Base-by-base conservation (phyloP, 208 protist species). In the Trypanosoma cruzi region DNA sequence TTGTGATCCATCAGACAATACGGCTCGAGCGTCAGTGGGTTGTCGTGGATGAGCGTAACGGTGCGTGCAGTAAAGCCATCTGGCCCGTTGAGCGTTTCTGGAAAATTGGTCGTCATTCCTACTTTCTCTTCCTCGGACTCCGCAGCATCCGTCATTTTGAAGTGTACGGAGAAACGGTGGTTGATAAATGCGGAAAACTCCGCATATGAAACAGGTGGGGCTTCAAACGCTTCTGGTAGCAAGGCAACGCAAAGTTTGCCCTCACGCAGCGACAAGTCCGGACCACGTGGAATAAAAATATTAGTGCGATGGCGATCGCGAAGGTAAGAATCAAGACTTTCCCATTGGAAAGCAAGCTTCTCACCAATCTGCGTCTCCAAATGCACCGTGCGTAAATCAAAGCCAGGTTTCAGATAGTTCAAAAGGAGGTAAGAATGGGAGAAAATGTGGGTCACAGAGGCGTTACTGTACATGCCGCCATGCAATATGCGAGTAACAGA, bases 391-490 rank as follows among this genome's bases (percentile, higher is more conserved):
- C 85, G 81, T 20, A 60, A 40, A 56, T 68, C 66, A 56, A 95
- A 93, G 22, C 63, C 59, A 62, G 73, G 76, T 18, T 64, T 69
- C 34, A 93, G 72, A 70, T 92, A 93, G 68, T 96, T 96, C 79
- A 86, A 89, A 34, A 96, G 71, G 34, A 83, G 46, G 66, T 89
- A 96, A 4, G 71, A 76, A 75, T 93, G 86, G 28, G 73, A 79
- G 24, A 93, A 65, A 68, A 88, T 82, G 72, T 85, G 86, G 24
- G 80, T 88, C 53, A 85, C 86, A 70, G 81, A 76, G 2, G 66
- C 83, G 65, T 89, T 93, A 42, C 81, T 90, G 69, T 96, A 96
- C 82, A 90, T 88, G 48, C 90, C 88, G 29, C 84, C 75, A 64
- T 96, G 90, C 72, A 93, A 71, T 79, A 86, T 81, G 52, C 90